A percentile compares a stretch with the other conserved stretches of the same genome.
phyloP scores from a whole-genome alignment of 176 grass and related monocot genomes.

The Chrysopogon serrulatus region DNA sequence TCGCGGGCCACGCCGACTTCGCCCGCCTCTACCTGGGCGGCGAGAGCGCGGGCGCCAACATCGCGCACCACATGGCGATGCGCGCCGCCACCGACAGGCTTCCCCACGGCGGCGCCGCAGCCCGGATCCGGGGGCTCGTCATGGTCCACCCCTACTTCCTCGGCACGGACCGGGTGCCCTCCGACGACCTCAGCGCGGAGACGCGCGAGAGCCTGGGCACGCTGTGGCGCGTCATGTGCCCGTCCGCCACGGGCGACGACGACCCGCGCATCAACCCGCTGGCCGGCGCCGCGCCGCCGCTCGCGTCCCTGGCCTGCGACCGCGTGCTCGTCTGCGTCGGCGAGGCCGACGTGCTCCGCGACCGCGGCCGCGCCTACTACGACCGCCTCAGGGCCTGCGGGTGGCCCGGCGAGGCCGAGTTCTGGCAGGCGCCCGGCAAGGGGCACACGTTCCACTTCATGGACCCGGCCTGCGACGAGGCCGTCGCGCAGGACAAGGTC shows the following conservation, averaged over 20 bases:
- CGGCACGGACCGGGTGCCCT: conserved; percentile 39
- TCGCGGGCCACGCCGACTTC: conserved; percentile 54
- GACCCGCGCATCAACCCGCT: conserved; percentile 51
- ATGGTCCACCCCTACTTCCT: conserved; percentile 82
- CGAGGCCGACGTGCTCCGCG: conserved; percentile 45
- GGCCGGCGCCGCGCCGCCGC: conserved; percentile 20
- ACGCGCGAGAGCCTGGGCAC: conserved; percentile 29
- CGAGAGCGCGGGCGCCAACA: conserved; percentile 78
- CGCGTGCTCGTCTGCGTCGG: conserved; percentile 48
- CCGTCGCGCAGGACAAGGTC: conserved; percentile 50
- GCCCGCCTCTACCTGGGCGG: conserved; percentile 66
- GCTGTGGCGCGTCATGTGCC: conserved; percentile 57
- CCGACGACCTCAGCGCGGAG: conserved; percentile 27
- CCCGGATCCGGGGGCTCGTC: conserved; percentile 44
- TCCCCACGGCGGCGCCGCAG: conserved; percentile 1
- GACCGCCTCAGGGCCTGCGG: conserved; percentile 34
- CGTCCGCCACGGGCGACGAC: conserved; percentile 38
- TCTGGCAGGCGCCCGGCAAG: conserved; percentile 43
- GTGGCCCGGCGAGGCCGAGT: conserved; percentile 36
- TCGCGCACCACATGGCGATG: conserved; percentile 74
- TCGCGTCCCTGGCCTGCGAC: conserved; percentile 20
- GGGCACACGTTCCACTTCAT: conserved; percentile 53
- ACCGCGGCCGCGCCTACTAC: conserved; percentile 39
- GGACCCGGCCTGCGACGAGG: conserved; percentile 34
- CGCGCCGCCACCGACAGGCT: conserved; percentile 35